Conservation (phyloP, 495 filamentous ascomycete species). For the Daldinia vernicosa region DNA sequence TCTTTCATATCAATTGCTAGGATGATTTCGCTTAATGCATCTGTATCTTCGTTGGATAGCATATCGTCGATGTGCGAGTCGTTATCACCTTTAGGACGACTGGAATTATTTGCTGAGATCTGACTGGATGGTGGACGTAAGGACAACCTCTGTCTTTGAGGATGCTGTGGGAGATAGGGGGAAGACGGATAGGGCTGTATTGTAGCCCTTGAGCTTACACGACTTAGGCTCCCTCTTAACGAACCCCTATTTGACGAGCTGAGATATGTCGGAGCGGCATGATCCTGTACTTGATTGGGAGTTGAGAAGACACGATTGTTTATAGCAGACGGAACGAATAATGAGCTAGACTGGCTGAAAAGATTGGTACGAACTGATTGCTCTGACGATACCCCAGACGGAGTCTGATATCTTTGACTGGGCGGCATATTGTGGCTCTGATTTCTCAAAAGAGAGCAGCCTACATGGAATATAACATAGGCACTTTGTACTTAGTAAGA, state of each 20-base stretch:
- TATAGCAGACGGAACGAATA: conserved; percentile 18
- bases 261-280: conserved; percentile 4
- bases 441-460: background rate
- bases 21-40: conserved; percentile 77
- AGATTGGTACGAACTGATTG: conserved; percentile 15
- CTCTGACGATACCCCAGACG: conserved; percentile 16
- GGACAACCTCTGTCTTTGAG: conserved; percentile 40
- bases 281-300: conserved; percentile 8
- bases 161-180: conserved; percentile 39
- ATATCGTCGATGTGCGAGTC: conserved; percentile 8
- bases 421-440: conserved; percentile 13
- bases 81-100: conserved; percentile 19
- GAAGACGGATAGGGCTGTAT: conserved; percentile 33
- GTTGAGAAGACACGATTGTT: conserved; percentile 34
- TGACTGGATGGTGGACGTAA: conserved; percentile 36
- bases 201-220: conserved; percentile 3
- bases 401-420: conserved; percentile 30
- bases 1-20: conserved; percentile 84
- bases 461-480: background rate
- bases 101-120: conserved; percentile 12
- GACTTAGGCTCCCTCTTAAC: conserved; percentile 19
- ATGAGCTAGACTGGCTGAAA: conserved; percentile 30
- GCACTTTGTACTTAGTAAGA: background rate
- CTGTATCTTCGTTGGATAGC: conserved; percentile 57
- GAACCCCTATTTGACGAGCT: conserved; percentile 23